Percentiles rank a stretch among this genome's conserved stretches.
Evolutionary conservation across 2,329 filamentous ascomycete species (phyloP).

Genomic region (Sarocladium oryzae): DNA sequence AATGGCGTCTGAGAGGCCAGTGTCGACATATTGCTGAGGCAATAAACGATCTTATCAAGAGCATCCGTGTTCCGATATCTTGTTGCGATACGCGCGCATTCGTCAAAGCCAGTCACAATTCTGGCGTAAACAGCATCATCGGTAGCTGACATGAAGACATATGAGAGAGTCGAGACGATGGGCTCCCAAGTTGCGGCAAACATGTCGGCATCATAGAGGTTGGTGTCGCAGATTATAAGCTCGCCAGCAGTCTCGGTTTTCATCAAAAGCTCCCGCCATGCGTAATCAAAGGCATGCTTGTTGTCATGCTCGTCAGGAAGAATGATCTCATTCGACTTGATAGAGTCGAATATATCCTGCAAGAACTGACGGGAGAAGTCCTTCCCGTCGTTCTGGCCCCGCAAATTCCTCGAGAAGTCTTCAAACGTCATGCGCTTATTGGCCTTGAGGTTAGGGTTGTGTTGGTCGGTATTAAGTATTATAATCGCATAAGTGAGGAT

Average conservation of each 20-base stretch:
- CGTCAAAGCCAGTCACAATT: constrained; percentile 90
- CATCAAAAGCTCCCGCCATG: constrained; percentile 88
- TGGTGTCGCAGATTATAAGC: constrained; percentile 77
- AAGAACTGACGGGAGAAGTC: constrained; percentile 83
- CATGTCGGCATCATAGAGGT: constrained; percentile 96
- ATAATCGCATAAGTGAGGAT: constrained; percentile 94
- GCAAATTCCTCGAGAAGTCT: constrained; percentile 83
- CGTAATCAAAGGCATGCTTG: constrained; percentile 92
- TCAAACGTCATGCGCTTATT: constrained; percentile 76
- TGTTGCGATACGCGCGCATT: constrained; percentile 88
- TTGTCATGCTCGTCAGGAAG: constrained; percentile 96
- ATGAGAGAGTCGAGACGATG: constrained; percentile 88
- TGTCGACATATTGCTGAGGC: constrained; percentile 84
- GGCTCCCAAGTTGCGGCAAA: constrained; percentile 94
- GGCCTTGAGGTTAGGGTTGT: constrained; percentile 81
- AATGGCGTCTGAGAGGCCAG: constrained; percentile 68
- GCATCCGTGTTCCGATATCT: constrained; percentile 78
- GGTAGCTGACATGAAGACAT: constrained; percentile 97
- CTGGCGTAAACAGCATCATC: constrained; percentile 93
- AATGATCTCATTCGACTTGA: constrained; percentile 91
- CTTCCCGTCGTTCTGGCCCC: constrained; percentile 78
- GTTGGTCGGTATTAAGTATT: constrained; percentile 94
- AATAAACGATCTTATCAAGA: constrained; percentile 87
- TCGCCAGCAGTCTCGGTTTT: constrained; percentile 74
- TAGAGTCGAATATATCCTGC: constrained; percentile 81